Evolutionary conservation across 352 stramenopile species (phyloP).

Genomic region (Pythium plurisporium): DNA sequence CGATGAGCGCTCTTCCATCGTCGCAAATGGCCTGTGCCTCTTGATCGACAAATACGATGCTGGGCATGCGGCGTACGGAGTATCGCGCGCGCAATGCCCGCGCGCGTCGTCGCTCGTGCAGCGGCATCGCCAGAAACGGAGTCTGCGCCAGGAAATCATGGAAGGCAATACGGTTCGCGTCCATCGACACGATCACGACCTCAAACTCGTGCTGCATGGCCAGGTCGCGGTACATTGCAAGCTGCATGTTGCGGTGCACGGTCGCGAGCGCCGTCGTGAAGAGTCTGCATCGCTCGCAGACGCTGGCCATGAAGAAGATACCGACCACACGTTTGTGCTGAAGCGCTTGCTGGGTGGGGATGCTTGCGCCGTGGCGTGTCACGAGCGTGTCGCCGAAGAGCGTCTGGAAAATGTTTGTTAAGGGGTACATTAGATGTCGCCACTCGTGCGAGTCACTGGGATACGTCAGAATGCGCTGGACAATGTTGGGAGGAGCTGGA

Average conservation of each 20-base stretch:
- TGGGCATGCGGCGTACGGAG: slow-evolving; percentile 50
- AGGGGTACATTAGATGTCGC: too few relatives aligned
- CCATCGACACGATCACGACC: slow-evolving; percentile 53
- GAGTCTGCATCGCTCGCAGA: slow-evolving; percentile 38
- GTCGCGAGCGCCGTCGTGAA: slow-evolving; percentile 59
- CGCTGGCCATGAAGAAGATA: slow-evolving; percentile 56
- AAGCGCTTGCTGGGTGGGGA: slow-evolving; percentile 37
- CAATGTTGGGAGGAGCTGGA: too few relatives aligned
- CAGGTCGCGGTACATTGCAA: slow-evolving; percentile 40
- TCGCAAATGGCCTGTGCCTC: slow-evolving; percentile 40
- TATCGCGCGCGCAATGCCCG: slow-evolving; percentile 45
- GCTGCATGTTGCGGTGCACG: slow-evolving; percentile 53
- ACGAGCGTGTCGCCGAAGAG: slow-evolving; percentile 26
- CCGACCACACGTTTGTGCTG: slow-evolving; percentile 42
- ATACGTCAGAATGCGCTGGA: too few relatives aligned
- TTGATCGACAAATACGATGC: slow-evolving; percentile 54
- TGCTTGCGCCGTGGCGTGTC: slow-evolving; percentile 29
- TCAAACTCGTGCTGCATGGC: slow-evolving; percentile 52
- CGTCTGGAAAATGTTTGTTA: too few relatives aligned
- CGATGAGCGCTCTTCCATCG: slow-evolving; percentile 42
- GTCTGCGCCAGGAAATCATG: slow-evolving; percentile 45
- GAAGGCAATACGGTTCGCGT: slow-evolving; percentile 41
- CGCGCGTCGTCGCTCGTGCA: slow-evolving; percentile 30
- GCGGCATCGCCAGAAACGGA: slow-evolving; percentile 46
- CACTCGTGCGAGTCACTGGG: neutral